Base-by-base conservation (phyloP, 139 green algal genomes). In the Micractinium conductrix region DNA sequence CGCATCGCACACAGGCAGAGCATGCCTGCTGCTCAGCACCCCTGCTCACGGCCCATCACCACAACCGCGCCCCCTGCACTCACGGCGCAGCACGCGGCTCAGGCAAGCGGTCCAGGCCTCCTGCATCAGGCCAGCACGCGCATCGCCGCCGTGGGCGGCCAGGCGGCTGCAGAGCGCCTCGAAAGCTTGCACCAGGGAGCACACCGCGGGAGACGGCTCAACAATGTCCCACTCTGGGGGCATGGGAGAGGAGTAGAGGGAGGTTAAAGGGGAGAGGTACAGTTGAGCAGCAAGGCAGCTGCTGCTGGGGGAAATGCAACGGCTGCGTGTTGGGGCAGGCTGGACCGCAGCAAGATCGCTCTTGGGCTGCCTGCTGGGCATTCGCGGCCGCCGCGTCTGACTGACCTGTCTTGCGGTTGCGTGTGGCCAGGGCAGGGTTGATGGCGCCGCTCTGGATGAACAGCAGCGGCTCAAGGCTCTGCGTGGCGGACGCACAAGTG, bases 321-420 rank as follows among this genome's bases (percentile, higher is more conserved):
- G n/a, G n/a, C n/a, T n/a, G n/a, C n/a, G 55, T 17, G 21, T 63
- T 16, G 55, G 26, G 5, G 22, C 63, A 42, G 2, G n/a, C 63
- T 69, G 24, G n/a, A n/a, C n/a, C n/a, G n/a, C n/a, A n/a, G n/a
- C n/a, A n/a, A n/a, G n/a, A n/a, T n/a, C n/a, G n/a, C n/a, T n/a
- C n/a, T n/a, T n/a, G n/a, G n/a, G n/a, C n/a, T n/a, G n/a, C n/a
- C n/a, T n/a, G n/a, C n/a, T n/a, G n/a, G n/a, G n/a, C n/a, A n/a
- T n/a, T n/a, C n/a, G n/a, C n/a, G n/a, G n/a, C n/a, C n/a, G n/a
- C n/a, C n/a, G n/a, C n/a, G n/a, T n/a, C n/a, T n/a, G 4, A 55
- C 78, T 9, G 48, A 85, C 80, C 80, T 44, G 80, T 85, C 80
- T 85, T 85, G 67, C 68, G 67, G 68, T 85, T 85, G 68, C 67